Evolutionary conservation across 805 yeast genomes (phyloP), one percentile per base, ranked within the genome.

Genomic region (Myxozyma nipponensis): DNA sequence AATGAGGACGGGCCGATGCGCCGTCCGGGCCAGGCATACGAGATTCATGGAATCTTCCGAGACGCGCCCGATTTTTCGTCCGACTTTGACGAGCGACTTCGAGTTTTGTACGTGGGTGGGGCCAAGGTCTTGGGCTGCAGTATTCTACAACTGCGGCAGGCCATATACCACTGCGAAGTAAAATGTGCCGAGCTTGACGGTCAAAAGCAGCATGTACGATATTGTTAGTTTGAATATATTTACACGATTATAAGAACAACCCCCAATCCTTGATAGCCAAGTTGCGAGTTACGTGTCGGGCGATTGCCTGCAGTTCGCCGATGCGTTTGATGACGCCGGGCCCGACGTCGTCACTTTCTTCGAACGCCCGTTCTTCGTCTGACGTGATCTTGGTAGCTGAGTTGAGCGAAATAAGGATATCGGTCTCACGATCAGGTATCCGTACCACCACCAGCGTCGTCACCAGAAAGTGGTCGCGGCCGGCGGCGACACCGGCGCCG

Each of bases 361-460:
- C 42, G 26, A 42, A 47, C 36, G 6, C 17, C 6, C 42, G 32
- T 21, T 22, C 39, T 9, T n/a, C 26, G 21, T 28, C 39, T 21
- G 24, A 26, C 3, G 42, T 23, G 36, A 28, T 24, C 22, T 10
- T 60, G 17, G 79, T 61, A n/a, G 86, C 86, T 1, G 81, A 72
- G 54, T 83, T 82, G 57, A 78, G 70, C 2, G 85, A 73, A 13
- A 84, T 63, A 37, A 84, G 61, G 1, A 81, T 71, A 63, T 85
- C 93, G 1, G 89, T 81, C 1, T 68, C 69, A 1, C 69, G 76
- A 38, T 71, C 72, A 7, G 63, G 57, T n/a, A 83, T 57, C 50
- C 88, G 70, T 32, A 83, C 66, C 39, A 85, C 65, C 0, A 79
- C 83, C 9, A 83, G 58, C 10, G 82, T 72, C 15, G 81, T 69